phyloP scores from a whole-genome alignment of 2,329 filamentous ascomycete species.

The Fusarium sp. region DNA sequence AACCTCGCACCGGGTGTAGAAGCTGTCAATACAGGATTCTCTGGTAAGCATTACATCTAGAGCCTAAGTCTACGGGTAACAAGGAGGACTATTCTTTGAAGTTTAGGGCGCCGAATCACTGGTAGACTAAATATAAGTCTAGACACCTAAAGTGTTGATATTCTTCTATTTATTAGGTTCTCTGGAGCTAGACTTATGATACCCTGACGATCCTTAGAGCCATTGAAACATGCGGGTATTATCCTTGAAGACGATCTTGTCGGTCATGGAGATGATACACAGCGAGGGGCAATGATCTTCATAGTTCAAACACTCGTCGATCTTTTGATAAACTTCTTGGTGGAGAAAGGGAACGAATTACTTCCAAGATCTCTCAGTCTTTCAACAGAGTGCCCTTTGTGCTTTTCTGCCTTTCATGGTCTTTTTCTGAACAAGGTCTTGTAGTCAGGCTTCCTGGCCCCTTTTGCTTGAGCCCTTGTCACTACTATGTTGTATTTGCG shows the following conservation, averaged over 20 bases:
- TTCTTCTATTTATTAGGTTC: no score
- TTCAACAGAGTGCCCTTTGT: background rate
- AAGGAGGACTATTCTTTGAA: no score
- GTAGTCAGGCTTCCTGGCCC: background rate
- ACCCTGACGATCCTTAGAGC: background rate
- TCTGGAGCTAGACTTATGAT: background rate
- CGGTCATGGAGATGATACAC: background rate
- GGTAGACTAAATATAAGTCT: no score
- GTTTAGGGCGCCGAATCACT: no score
- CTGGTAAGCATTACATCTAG: no score
- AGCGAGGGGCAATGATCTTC: background rate
- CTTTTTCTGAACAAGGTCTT: background rate
- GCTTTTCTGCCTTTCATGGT: background rate
- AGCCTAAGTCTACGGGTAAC: no score
- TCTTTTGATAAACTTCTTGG: background rate
- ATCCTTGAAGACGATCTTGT: background rate
- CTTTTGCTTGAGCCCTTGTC: background rate
- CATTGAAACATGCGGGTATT: background rate
- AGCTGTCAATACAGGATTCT: no score
- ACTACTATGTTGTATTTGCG: background rate
- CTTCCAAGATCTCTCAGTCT: background rate
- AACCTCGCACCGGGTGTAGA: no score
- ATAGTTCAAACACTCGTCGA: background rate
- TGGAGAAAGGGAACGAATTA: background rate
- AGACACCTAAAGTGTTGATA: no score